Percentiles rank a stretch among this genome's conserved stretches.
Evolutionary conservation across 805 yeast genomes (phyloP).

Genomic region (Candida sonorensis): DNA sequence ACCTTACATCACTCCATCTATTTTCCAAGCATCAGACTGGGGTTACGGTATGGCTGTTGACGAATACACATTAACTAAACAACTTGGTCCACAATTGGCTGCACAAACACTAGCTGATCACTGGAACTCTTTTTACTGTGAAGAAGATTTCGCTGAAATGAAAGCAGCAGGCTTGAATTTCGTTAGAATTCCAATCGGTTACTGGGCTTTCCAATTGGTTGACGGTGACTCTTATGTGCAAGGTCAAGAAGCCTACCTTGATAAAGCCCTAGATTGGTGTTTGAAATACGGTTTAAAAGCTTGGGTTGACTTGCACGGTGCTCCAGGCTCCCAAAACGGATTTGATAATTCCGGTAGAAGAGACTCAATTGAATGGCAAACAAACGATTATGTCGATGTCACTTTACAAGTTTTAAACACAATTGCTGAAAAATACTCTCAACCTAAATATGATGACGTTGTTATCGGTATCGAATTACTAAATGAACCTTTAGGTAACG

Average conservation of each 20-base stretch:
- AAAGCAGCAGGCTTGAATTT: slow-evolving; percentile 63
- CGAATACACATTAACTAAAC: slow-evolving; percentile 63
- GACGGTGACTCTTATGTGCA: slow-evolving; percentile 77
- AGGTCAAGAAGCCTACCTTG: slow-evolving; percentile 72
- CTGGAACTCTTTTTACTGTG: slow-evolving; percentile 76
- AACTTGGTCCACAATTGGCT: slow-evolving; percentile 58
- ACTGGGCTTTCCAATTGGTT: slow-evolving; percentile 75
- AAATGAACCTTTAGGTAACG: slow-evolving; percentile 84
- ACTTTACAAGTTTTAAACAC: slow-evolving; percentile 50
- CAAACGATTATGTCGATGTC: slow-evolving; percentile 34
- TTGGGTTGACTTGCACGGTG: slow-evolving; percentile 93
- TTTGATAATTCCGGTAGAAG: slow-evolving; percentile 90
- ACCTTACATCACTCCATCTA: slow-evolving; percentile 78
- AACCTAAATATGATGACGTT: slow-evolving; percentile 53
- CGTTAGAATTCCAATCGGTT: slow-evolving; percentile 89
- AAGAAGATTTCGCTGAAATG: slow-evolving; percentile 59
- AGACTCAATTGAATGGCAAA: slow-evolving; percentile 52
- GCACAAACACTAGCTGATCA: slow-evolving; percentile 47
- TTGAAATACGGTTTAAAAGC: slow-evolving; percentile 54
- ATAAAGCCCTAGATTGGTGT: slow-evolving; percentile 75
- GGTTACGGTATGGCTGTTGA: slow-evolving; percentile 60
- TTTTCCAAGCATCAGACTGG: slow-evolving; percentile 45
- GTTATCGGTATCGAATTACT: slow-evolving; percentile 79
- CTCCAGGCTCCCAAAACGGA: slow-evolving; percentile 96
- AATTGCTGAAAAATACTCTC: slow-evolving; percentile 60